phyloP scores from a whole-genome alignment of 345 rosid species.

The Noccaea caerulescens region DNA sequence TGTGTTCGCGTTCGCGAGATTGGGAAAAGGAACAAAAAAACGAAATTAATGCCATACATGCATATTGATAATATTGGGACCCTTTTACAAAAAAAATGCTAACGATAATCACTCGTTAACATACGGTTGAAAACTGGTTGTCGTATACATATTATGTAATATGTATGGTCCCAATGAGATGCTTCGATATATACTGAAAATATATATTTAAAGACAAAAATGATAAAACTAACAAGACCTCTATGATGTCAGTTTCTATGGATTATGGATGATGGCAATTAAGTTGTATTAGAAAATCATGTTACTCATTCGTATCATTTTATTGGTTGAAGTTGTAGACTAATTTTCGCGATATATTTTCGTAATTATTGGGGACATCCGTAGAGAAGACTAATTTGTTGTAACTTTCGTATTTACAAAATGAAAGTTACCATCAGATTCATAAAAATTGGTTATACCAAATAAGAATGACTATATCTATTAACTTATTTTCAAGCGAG shows the following conservation, averaged over 20 bases:
- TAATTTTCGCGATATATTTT: not conserved
- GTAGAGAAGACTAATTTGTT: too few relatives aligned
- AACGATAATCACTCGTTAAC: conserved; percentile 17
- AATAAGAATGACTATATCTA: too few relatives aligned
- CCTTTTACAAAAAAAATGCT: not conserved
- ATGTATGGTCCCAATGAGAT: conserved; percentile 10
- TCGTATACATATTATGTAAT: not conserved
- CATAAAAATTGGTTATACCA: too few relatives aligned
- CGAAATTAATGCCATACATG: not conserved
- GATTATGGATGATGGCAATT: too few relatives aligned
- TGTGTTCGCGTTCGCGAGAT: too few relatives aligned
- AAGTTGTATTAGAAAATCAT: not conserved
- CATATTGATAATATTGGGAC: not conserved
- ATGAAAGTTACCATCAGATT: not conserved
- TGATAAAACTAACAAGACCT: conserved; percentile 5
- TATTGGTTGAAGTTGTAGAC: not conserved
- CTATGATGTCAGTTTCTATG: not conserved
- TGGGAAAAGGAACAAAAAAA: not conserved
- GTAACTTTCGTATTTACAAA: too few relatives aligned
- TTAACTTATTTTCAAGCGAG: not conserved
- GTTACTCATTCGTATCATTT: not conserved
- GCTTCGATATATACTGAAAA: not conserved
- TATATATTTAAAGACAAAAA: not conserved
- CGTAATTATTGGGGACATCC: not conserved
- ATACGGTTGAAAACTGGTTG: conserved; percentile 11